Evolutionary conservation across 805 yeast species (phyloP).

Genomic region (Yamadazyma nakazawae): DNA sequence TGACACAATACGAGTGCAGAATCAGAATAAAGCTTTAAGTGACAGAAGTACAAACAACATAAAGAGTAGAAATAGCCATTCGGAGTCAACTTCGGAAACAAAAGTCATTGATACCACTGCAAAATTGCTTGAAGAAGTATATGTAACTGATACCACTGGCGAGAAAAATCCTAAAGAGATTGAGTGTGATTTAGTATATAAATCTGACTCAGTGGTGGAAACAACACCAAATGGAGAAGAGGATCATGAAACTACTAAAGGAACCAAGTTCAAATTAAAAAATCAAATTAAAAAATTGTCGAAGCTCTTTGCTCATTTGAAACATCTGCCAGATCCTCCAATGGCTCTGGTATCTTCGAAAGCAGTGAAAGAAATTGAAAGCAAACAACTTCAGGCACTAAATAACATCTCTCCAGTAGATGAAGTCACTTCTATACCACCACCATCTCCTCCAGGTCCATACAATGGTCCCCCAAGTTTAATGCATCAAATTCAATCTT

Average conservation of each 20-base stretch:
- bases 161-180: not conserved
- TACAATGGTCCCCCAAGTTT: not conserved
- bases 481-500: not conserved
- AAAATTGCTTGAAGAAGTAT: not conserved
- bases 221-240: not conserved
- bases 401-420: not conserved
- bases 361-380: not conserved
- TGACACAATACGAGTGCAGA: not conserved
- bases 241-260: not conserved
- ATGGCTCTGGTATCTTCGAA: not conserved
- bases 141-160: not conserved
- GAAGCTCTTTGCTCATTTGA: not conserved
- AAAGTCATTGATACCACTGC: not conserved
- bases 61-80: not conserved
- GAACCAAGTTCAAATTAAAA: not conserved
- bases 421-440: not conserved
- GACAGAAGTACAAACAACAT: not conserved
- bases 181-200: not conserved
- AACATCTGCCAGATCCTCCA: not conserved
- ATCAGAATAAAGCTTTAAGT: not conserved
- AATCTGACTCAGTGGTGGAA: not conserved
- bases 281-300: no score
- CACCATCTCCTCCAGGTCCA: not conserved
- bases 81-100: not conserved
- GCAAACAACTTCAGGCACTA: not conserved